A percentile compares a stretch with the other conserved stretches of the same genome.
These are phyloP conservation scores for Dentipellis sp. DNA, from an alignment of 768 basidiomycete species.

Conservation along the genomic window DNA sequence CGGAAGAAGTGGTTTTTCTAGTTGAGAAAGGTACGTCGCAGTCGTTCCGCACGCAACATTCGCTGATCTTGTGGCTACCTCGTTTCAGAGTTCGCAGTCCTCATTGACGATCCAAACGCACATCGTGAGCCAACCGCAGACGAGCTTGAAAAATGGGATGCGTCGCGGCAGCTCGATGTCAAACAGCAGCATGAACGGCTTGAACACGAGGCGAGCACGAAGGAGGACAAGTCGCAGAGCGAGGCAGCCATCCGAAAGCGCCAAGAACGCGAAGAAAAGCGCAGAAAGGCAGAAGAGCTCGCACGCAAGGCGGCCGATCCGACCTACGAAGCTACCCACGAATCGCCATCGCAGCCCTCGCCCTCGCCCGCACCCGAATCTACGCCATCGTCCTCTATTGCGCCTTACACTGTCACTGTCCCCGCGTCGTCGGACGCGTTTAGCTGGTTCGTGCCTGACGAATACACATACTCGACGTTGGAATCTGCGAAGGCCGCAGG, in stretches of 20 bases:
- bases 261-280: constrained; percentile 51
- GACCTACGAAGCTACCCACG: background rate
- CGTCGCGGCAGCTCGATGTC: constrained; percentile 35
- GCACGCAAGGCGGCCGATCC: background rate
- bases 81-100: constrained; percentile 56
- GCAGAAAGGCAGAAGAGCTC: background rate
- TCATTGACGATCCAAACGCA: constrained; percentile 64
- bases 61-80: constrained; percentile 4
- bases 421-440: constrained; percentile 54
- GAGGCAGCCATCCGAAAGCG: constrained; percentile 66
- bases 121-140: constrained; percentile 38
- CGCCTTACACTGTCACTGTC: constrained; percentile 49
- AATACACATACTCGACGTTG: constrained; percentile 43
- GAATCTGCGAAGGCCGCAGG: constrained; percentile 53
- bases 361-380: constrained; percentile 7
- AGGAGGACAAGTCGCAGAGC: constrained; percentile 29
- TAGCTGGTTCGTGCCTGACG: constrained; percentile 55
- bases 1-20: constrained; percentile 87
- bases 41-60: background rate
- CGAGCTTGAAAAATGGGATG: constrained; percentile 46
- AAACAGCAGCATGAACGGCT: constrained; percentile 37
- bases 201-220: constrained; percentile 40
- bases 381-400: constrained; percentile 7
- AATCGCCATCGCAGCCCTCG: constrained; percentile 1
- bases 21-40: constrained; percentile 61